A percentile compares a stretch with the other conserved stretches of the same genome.
Conservation (phyloP, 345 rosid genomes). For the Eucalyptus regnans region DNA sequence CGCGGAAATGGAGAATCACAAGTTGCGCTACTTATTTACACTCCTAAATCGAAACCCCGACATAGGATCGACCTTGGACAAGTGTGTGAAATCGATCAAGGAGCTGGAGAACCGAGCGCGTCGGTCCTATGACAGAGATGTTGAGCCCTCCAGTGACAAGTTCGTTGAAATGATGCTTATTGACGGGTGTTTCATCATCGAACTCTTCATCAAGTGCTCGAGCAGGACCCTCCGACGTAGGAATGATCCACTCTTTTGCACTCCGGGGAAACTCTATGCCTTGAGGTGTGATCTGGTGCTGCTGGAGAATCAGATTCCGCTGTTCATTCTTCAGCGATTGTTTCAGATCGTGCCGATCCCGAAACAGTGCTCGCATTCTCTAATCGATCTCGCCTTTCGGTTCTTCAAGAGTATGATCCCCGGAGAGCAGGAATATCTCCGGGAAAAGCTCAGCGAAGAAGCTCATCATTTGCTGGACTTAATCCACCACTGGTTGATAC, state of each 20-base stretch:
- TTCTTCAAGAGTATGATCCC: constrained; percentile 40
- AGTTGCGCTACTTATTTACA: constrained; percentile 31
- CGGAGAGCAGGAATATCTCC: constrained; percentile 13
- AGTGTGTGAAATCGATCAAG: constrained; percentile 16
- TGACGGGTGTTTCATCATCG: constrained; percentile 39
- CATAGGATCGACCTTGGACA: constrained; percentile 17
- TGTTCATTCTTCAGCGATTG: constrained; percentile 30
- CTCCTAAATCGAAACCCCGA: constrained; percentile 24
- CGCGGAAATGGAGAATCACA: constrained; percentile 13
- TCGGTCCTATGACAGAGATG: constrained; percentile 5
- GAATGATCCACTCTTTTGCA: constrained; percentile 27
- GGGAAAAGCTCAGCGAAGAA: constrained; percentile 29
- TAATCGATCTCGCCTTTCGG: constrained; percentile 28
- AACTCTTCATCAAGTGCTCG: constrained; percentile 24
- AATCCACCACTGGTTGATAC: constrained; percentile 37
- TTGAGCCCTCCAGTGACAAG: background rate
- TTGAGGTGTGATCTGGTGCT: constrained; percentile 28
- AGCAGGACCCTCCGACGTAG: constrained; percentile 20
- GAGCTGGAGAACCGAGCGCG: constrained; percentile 28
- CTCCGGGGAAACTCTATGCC: constrained; percentile 23
- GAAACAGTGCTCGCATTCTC: constrained; percentile 7
- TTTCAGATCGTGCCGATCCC: constrained; percentile 26
- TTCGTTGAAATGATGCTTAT: constrained; percentile 33
- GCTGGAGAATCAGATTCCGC: constrained; percentile 51
- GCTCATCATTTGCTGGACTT: constrained; percentile 42